Evolutionary conservation across 805 yeast species (phyloP), one percentile per base, ranked within the genome.

Genomic region (Ogataea minuta): DNA sequence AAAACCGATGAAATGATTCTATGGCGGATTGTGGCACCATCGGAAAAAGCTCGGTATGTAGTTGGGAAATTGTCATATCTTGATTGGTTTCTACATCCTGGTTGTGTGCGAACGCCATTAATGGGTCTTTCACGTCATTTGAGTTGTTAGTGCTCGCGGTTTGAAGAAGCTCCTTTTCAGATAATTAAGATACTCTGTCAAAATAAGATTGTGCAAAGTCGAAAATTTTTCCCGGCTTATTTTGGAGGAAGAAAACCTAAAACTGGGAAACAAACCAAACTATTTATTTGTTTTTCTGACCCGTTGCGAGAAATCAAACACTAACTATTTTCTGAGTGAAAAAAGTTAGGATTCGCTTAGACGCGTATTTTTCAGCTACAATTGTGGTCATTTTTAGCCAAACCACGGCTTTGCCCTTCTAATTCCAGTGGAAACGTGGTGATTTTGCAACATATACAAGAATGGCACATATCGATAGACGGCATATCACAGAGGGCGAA

Each of bases 1-100:
- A 39, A 29, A 46, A 70, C 6, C 66, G 68, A 33, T 79, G 87
- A 56, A 81, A 80, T 27, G 63, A 50, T 11, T 34, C 33, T 9
- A 48, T 39, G 6, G 44, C 30, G 26, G 36, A 21, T 9, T 11
- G 19, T 15, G 32, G 17, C 14, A 26, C 32, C 13, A 20, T 29
- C 13, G 31, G 24, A 19, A n/a, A 7, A 16, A 17, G 16, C 11
- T 13, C 23, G 17, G 15, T 19, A 13, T 19, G 11, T 17, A n/a
- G 14, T 9, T 31, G 26, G 23, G 15, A 23, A 17, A n/a, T 32
- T 15, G 30, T 19, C n/a, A 19, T 19, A 19, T 19, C 21, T 19
- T 19, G 8, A 8, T 5, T 6, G 21, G 23, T 33, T 10, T 33
- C 24, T 33, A 16, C 37, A 20, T 35, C 33, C 17, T 27, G 19